phyloP scores from a whole-genome alignment of 495 filamentous ascomycete species.

The Lasiosphaeria hispida region DNA sequence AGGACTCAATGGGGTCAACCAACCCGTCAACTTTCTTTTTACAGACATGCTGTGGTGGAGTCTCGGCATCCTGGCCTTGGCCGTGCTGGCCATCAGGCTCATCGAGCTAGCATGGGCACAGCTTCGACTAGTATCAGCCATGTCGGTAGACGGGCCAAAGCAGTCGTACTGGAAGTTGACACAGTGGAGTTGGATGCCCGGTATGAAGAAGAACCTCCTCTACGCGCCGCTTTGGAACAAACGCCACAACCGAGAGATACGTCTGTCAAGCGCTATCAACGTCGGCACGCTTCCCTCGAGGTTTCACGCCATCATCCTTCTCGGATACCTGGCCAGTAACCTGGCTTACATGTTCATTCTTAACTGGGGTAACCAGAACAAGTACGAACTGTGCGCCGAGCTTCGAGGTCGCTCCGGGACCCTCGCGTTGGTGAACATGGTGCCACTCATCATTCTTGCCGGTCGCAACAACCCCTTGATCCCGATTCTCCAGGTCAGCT shows the following conservation, averaged over 20 bases:
- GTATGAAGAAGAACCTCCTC: slow-evolving; percentile 73
- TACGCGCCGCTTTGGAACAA: slow-evolving; percentile 80
- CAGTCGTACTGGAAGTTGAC: slow-evolving; percentile 50
- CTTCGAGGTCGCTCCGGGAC: slow-evolving; percentile 82
- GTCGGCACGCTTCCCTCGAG: slow-evolving; percentile 84
- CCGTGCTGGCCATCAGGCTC: slow-evolving; percentile 45
- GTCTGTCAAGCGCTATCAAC: slow-evolving; percentile 71
- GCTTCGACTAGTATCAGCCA: slow-evolving; percentile 48
- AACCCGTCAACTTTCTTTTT: slow-evolving; percentile 46
- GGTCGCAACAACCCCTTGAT: slow-evolving; percentile 95
- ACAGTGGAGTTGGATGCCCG: slow-evolving; percentile 51
- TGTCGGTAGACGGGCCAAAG: slow-evolving; percentile 41
- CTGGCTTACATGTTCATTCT: slow-evolving; percentile 61
- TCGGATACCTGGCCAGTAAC: slow-evolving; percentile 63
- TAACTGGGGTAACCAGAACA: slow-evolving; percentile 53
- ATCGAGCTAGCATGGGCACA: slow-evolving; percentile 43
- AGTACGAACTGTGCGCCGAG: slow-evolving; percentile 51
- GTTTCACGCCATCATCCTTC: slow-evolving; percentile 71
- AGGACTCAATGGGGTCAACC: slow-evolving; percentile 52
- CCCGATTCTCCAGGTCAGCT: slow-evolving; percentile 75
- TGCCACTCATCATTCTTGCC: slow-evolving; percentile 85
- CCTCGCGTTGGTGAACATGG: slow-evolving; percentile 81
- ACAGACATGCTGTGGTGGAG: slow-evolving; percentile 49
- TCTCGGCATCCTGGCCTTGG: slow-evolving; percentile 44
- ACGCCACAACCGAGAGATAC: slow-evolving; percentile 84